Percentiles rank a stretch among this genome's conserved stretches.
phyloP scores from a whole-genome alignment of 164 flowering plant genomes.

The Tinospora cordifolia region DNA sequence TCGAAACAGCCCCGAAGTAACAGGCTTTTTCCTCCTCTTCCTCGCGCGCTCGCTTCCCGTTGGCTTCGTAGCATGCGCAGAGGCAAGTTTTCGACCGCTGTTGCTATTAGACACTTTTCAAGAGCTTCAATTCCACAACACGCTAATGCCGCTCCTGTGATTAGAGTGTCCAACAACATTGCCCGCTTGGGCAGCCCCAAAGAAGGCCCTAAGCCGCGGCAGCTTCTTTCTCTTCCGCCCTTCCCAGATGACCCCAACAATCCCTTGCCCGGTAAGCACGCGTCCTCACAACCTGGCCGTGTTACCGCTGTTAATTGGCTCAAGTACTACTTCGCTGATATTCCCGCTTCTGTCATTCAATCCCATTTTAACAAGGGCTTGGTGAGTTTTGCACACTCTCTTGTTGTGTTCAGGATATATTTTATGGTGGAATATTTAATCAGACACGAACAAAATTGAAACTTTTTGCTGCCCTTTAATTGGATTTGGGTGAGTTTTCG shows the following conservation, averaged over 20 bases:
- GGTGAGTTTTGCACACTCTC: slow-evolving; percentile 33
- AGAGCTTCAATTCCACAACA: slow-evolving; percentile 43
- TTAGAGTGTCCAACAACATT: slow-evolving; percentile 62
- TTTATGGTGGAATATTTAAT: background rate
- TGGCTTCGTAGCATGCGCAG: background rate
- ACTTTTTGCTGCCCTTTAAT: no score
- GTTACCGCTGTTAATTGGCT: slow-evolving; percentile 82
- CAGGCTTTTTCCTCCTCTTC: background rate
- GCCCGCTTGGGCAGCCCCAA: slow-evolving; percentile 49
- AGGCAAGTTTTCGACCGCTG: background rate
- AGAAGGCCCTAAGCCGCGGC: slow-evolving; percentile 58
- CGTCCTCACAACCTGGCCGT: slow-evolving; percentile 17
- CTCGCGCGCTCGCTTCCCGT: background rate
- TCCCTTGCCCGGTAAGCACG: slow-evolving; percentile 48
- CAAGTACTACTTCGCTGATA: slow-evolving; percentile 67
- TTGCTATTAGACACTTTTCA: slow-evolving; percentile 32
- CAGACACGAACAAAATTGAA: no score
- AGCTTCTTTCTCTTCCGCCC: slow-evolving; percentile 75
- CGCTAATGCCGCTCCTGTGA: slow-evolving; percentile 28
- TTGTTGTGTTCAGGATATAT: background rate
- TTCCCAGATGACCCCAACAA: slow-evolving; percentile 38
- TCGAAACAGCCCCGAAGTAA: no score
- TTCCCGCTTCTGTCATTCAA: slow-evolving; percentile 39
- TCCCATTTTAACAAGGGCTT: slow-evolving; percentile 75
- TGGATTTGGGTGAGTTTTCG: no score